Base-by-base conservation (phyloP, 2,329 filamentous ascomycete species). In the Nothophaeocryptopus gaeumannii region DNA sequence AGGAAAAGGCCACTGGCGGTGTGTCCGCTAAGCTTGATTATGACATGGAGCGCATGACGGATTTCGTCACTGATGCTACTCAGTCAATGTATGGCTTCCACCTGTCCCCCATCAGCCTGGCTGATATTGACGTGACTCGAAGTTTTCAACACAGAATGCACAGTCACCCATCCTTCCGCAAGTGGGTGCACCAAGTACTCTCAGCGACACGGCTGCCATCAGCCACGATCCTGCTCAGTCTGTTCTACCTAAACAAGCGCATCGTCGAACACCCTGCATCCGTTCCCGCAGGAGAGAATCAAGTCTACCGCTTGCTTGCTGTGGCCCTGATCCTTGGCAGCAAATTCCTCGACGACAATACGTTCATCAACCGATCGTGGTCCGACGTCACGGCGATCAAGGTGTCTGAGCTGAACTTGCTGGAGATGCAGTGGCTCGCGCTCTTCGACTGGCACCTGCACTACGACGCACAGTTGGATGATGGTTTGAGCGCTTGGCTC, bases 271-370 rank as follows among this genome's bases (percentile, higher is more conserved):
- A 55, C 35, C 63, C 64, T 12, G 56, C 60, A 15, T 63, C 63
- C 29, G 56, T 67, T 31, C 50, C 52, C 12, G 71, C 76, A 43
- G 75, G 74, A 35, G 77, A 80, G 47, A 86, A 85, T 37, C 85
- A 93, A 66, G 80, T 95, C 47, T 95, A 92, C 78, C 86, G 89
- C 53, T 85, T 95, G 74, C 79, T 96, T 57, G 95, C 90, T 5
- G 86, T 92, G 33, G 83, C 87, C 7, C 75, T 96, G 50, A 80
- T 96, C 44, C 78, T 96, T 45, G 91, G 89, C 53, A 95, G 89
- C 82, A 96, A 96, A 74, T 96, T 96, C 65, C 77, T 96, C 59
- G 91, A 96, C 65, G 91, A 96, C 77, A 96, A 96, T 73, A 96
- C 91, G 5, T 96, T 96, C 72, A 91, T 96, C 78, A 96, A 96